These are phyloP conservation scores for Salix exigua DNA, from an alignment of 345 rosid genomes.

Conservation along the genomic window DNA sequence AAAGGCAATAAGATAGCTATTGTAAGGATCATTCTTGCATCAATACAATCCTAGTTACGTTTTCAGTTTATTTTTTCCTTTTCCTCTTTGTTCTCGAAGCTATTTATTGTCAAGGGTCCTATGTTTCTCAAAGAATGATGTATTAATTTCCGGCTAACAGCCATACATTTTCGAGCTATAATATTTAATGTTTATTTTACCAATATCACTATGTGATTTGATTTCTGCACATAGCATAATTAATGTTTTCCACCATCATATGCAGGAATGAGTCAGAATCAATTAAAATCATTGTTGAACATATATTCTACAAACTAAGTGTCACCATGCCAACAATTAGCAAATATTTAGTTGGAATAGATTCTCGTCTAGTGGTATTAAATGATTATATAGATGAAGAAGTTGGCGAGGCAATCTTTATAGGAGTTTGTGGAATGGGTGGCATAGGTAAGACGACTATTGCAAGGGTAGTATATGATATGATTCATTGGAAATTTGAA, in stretches of 20 bases:
- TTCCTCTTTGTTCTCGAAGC: no score
- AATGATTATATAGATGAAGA: not conserved
- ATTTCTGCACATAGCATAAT: no score
- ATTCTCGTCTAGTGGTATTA: not conserved
- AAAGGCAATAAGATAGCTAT: no score
- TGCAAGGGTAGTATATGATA: constrained; percentile 1
- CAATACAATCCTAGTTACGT: no score
- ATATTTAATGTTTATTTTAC: no score
- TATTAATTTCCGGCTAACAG: no score
- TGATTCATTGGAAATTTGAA: not conserved
- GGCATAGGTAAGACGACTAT: constrained; percentile 1
- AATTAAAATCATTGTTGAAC: not conserved
- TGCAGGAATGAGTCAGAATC: not conserved
- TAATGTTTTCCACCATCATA: not conserved
- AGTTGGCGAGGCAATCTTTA: not conserved
- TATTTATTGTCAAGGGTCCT: no score
- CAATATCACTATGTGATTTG: no score
- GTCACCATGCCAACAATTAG: not conserved
- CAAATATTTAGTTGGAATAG: not conserved
- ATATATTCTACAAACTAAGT: not conserved
- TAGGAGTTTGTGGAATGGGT: constrained; percentile 9
- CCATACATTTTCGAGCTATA: no score
- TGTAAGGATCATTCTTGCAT: no score
- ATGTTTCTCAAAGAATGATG: no score
- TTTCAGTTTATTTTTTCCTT: no score